These are phyloP conservation scores for Pisolithus tinctorius DNA, from an alignment of 768 basidiomycete genomes.

Conservation along the genomic window DNA sequence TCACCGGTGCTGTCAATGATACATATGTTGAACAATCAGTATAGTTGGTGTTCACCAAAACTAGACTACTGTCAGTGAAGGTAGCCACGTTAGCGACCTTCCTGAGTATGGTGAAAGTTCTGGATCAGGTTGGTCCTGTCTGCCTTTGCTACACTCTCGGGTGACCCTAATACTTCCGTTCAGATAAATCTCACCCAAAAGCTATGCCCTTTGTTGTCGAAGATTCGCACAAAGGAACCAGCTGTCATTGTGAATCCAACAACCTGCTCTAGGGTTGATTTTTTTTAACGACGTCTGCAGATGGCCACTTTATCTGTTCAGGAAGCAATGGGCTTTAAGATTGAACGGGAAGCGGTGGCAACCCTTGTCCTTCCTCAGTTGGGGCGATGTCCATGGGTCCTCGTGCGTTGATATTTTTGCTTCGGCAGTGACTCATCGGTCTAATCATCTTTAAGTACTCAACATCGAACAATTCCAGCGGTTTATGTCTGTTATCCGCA, in stretches of 20 bases:
- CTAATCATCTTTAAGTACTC: conserved; percentile 42
- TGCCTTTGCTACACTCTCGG: background rate
- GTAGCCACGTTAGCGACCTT: conserved; percentile 84
- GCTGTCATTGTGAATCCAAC: conserved; percentile 67
- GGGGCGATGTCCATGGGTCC: conserved; percentile 97
- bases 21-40: conserved; percentile 5
- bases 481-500: conserved; percentile 83
- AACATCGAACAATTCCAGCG: conserved; percentile 83
- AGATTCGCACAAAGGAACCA: conserved; percentile 94
- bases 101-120: conserved; percentile 78
- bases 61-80: conserved; percentile 84
- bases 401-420: conserved; percentile 40
- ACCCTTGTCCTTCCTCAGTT: conserved; percentile 84
- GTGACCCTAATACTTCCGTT: background rate
- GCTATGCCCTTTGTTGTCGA: conserved; percentile 87
- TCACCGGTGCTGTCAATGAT: conserved; percentile 1
- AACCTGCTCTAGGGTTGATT: background rate
- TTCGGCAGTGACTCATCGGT: background rate
- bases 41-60: conserved; percentile 90
- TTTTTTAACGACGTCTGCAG: conserved; percentile 30
- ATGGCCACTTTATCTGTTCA: conserved; percentile 87
- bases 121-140: conserved; percentile 66
- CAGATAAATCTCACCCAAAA: conserved; percentile 89
- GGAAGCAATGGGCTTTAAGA: conserved; percentile 93
- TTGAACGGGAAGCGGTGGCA: conserved; percentile 89